A percentile compares a stretch with the other conserved stretches of the same genome.
phyloP scores from a whole-genome alignment of 2,329 filamentous ascomycete species.

The Lasiodiplodia sp. region DNA sequence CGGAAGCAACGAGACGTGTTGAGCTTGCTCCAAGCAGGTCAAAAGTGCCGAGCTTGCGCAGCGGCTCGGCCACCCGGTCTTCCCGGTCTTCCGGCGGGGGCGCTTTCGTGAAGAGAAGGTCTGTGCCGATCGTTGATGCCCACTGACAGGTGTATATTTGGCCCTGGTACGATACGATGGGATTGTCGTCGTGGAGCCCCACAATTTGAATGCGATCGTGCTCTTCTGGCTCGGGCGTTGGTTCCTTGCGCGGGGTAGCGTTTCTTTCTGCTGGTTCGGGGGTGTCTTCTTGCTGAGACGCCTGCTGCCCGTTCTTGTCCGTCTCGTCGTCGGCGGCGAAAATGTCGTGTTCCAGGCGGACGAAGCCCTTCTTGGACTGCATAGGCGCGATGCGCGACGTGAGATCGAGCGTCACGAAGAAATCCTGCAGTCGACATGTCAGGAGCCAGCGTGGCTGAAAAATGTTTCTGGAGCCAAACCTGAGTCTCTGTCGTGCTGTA shows the following conservation, averaged over 20 bases:
- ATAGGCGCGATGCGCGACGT: constrained; percentile 46
- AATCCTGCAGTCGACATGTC: constrained; percentile 50
- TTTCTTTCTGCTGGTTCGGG: constrained; percentile 2
- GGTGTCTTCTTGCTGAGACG: not conserved
- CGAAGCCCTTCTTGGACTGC: constrained; percentile 24
- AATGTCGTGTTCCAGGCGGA: constrained; percentile 22
- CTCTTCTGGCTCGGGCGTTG: constrained; percentile 26
- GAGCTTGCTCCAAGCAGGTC: constrained; percentile 77
- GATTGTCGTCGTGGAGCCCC: constrained; percentile 78
- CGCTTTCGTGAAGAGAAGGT: constrained; percentile 70
- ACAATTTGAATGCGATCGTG: constrained; percentile 72
- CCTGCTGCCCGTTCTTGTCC: constrained; percentile 3
- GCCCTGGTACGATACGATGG: constrained; percentile 80
- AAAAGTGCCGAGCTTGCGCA: constrained; percentile 61
- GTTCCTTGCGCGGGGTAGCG: constrained; percentile 15
- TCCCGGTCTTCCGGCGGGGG: constrained; percentile 40
- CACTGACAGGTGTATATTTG: constrained; percentile 81
- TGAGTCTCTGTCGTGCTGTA: constrained; percentile 62
- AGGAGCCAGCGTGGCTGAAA: not conserved
- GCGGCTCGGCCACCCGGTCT: constrained; percentile 48
- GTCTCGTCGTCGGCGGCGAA: constrained; percentile 16
- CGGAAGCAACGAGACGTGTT: constrained; percentile 72
- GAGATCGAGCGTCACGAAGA: constrained; percentile 68
- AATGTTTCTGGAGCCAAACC: constrained; percentile 42
- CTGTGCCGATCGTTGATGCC: constrained; percentile 84